A percentile compares a stretch with the other conserved stretches of the same genome.
Evolutionary conservation across 331 rosid species (phyloP).

Genomic region (Phaseolus coccineus): DNA sequence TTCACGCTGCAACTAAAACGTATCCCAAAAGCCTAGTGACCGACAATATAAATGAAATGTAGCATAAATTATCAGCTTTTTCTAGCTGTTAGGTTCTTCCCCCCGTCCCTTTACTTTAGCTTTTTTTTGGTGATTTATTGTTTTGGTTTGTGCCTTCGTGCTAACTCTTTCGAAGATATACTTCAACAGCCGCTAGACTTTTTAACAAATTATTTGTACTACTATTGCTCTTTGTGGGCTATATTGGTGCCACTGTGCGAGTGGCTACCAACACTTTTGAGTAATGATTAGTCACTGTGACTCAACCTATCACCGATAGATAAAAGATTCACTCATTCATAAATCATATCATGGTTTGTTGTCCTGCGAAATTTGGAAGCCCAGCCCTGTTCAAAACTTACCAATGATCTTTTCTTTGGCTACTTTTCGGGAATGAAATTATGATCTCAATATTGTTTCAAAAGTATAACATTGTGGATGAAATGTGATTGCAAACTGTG

Average conservation of each 20-base stretch:
- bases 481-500: neutral
- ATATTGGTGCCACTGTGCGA: slow-evolving; percentile 1
- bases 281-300: neutral
- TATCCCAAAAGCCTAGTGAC: slow-evolving; percentile 32
- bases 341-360: neutral
- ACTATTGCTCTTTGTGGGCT: neutral
- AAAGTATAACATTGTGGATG: neutral
- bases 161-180: neutral
- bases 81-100: slow-evolving; percentile 14
- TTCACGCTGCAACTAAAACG: slow-evolving; percentile 7
- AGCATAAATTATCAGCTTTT: slow-evolving; percentile 8
- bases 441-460: neutral
- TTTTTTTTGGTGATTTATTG: neutral
- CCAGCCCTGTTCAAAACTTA: neutral
- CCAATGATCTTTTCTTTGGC: neutral
- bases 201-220: neutral
- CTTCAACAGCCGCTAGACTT: slow-evolving; percentile 14
- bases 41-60: slow-evolving; percentile 20
- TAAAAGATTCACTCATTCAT: neutral
- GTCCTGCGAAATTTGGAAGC: neutral
- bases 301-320: neutral
- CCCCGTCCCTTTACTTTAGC: slow-evolving; percentile 1
- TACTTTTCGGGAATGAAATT: neutral
- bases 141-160: neutral
- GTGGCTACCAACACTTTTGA: neutral